Conservation (phyloP, 352 stramenopile genomes). For the Phytophthora boehmeriae region DNA sequence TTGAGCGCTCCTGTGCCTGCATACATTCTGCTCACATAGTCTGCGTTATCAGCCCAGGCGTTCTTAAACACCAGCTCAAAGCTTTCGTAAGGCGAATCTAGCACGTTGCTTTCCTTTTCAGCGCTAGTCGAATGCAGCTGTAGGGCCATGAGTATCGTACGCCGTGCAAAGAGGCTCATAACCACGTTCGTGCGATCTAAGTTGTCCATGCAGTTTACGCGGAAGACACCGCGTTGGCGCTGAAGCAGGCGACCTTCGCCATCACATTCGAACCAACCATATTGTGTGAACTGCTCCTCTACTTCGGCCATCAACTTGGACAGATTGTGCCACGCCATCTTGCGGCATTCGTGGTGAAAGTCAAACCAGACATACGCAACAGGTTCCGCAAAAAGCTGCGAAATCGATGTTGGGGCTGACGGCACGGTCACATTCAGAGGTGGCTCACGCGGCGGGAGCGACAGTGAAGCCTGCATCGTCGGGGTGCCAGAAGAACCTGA, state of each 20-base stretch:
- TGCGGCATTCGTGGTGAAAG: constrained; percentile 96
- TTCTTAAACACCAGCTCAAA: constrained; percentile 86
- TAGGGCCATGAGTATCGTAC: constrained; percentile 73
- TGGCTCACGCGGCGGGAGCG: constrained; percentile 22
- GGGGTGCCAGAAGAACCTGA: constrained; percentile 12
- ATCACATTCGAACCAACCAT: constrained; percentile 55
- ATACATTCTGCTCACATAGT: constrained; percentile 95
- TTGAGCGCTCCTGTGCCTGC: constrained; percentile 96
- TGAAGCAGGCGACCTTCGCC: constrained; percentile 53
- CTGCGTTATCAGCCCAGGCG: constrained; percentile 96
- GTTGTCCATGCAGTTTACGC: constrained; percentile 99
- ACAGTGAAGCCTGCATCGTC: constrained; percentile 28
- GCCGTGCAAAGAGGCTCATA: constrained; percentile 88
- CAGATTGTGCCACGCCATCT: constrained; percentile 94
- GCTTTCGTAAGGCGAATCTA: constrained; percentile 66
- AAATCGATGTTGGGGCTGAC: constrained; percentile 52
- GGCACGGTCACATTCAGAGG: constrained; percentile 34
- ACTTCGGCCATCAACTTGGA: constrained; percentile 89
- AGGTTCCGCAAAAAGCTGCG: constrained; percentile 66
- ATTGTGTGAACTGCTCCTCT: constrained; percentile 81
- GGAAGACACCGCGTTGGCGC: constrained; percentile 91
- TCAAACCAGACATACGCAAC: constrained; percentile 94
- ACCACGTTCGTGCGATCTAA: constrained; percentile 93
- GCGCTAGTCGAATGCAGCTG: constrained; percentile 69
- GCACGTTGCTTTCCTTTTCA: constrained; percentile 71